Base-by-base conservation (phyloP, 2,329 filamentous ascomycete species). In the Byssoonygena ceratinophila region DNA sequence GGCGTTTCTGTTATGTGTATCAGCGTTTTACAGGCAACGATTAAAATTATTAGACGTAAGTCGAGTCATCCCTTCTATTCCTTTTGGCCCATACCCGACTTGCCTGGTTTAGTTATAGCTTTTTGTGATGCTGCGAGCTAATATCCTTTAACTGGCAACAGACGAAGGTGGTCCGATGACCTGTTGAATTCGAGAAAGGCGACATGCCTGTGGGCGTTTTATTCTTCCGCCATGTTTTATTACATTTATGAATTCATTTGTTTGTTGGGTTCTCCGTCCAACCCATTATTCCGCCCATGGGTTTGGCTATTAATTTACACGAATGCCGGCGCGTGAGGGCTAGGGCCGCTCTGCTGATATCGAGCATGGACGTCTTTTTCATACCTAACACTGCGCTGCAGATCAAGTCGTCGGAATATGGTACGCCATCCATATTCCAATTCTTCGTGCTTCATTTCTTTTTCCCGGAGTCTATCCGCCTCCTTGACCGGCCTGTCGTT, bases 1-100 rank as follows among this genome's bases (percentile, higher is more conserved):
- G 91, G 90, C 3, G 74, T 78, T 51, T 71, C 76, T 2, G 90
- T 95, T 53, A 88, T 96, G 84, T 76, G 74, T 11, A 90, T 94
- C 41, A 90, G 84, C 63, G 69, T 94, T 57, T 64, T 89, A 43
- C 82, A 88, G 70, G 83, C 85, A 1, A 71, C 85, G 52, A 72
- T 73, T 12, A 89, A 91, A 71, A 82, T 91, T 51, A 69, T 74
- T 25, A 64, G 57, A 44, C 68, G 70, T 72, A 66, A 53, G 68
- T 61, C 18, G 39, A 31, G 20, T 12, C 23, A 32, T 22, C 36
- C 39, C 2, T 22, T 20, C 4, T 6, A n/a, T 20, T 34, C 1
- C 23, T 23, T 23, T 31, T n/a, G n/a, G n/a, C n/a, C n/a, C n/a
- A n/a, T n/a, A n/a, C n/a, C n/a, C n/a, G n/a, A n/a, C n/a, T n/a